phyloP scores from a whole-genome alignment of 441 rosid genomes.

The Hura crepitans region DNA sequence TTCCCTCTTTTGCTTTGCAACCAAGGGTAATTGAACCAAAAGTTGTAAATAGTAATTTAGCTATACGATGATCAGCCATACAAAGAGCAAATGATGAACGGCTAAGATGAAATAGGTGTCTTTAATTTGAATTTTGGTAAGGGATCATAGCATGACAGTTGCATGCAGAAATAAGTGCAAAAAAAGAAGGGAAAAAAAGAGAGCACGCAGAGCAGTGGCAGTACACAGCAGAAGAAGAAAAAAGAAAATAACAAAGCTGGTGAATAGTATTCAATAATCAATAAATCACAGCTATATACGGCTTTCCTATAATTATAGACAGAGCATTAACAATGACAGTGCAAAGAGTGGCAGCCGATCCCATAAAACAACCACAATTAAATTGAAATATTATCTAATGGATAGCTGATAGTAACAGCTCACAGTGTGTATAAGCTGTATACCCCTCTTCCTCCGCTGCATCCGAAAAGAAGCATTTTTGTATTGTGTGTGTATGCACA shows the following conservation, averaged over 20 bases:
- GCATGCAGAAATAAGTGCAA: slow-evolving; percentile 11
- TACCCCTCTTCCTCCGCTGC: slow-evolving; percentile 6
- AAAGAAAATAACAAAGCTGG: not conserved
- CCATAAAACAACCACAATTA: slow-evolving; percentile 37
- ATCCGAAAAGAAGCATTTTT: slow-evolving; percentile 6
- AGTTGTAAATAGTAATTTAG: too few relatives aligned
- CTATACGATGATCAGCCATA: too few relatives aligned
- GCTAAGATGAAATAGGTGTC: too few relatives aligned
- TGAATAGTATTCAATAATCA: not conserved
- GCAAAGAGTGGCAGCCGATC: slow-evolving; percentile 43
- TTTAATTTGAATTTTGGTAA: too few relatives aligned
- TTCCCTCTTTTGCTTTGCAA: too few relatives aligned
- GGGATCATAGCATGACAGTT: too few relatives aligned
- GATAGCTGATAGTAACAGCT: slow-evolving; percentile 25
- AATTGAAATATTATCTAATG: not conserved
- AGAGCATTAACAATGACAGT: slow-evolving; percentile 30
- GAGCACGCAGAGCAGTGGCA: slow-evolving; percentile 3
- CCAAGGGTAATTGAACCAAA: too few relatives aligned
- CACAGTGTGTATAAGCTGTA: not conserved
- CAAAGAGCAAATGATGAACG: too few relatives aligned
- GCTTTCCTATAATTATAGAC: slow-evolving; percentile 3
- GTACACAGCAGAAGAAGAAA: not conserved
- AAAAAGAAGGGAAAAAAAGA: not conserved
- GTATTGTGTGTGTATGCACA: too few relatives aligned
- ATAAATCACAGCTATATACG: not conserved